phyloP scores from a whole-genome alignment of 768 basidiomycete species.

The Gymnopilus dilepis region DNA sequence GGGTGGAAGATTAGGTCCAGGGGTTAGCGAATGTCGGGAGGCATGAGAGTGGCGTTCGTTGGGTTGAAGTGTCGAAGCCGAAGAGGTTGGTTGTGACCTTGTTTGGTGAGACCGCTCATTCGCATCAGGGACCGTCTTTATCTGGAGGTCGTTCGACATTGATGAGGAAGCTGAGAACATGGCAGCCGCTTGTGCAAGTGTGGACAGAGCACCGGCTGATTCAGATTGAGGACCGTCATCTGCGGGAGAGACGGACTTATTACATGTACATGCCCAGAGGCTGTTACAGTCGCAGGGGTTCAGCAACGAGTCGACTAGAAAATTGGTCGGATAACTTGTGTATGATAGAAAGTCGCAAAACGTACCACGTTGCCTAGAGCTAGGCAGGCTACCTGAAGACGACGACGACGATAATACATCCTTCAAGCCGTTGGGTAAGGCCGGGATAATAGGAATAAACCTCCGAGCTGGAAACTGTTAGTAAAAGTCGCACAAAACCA shows the following conservation, averaged over 20 bases:
- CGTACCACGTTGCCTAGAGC: slow-evolving; percentile 57
- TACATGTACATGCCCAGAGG: slow-evolving; percentile 58
- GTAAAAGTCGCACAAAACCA: not conserved
- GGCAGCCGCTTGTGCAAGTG: slow-evolving; percentile 46
- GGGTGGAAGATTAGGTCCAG: slow-evolving; percentile 54
- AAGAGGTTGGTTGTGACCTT: slow-evolving; percentile 36
- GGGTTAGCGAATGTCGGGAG: slow-evolving; percentile 24
- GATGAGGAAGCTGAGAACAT: slow-evolving; percentile 33
- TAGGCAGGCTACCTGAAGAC: slow-evolving; percentile 34
- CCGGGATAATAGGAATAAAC: slow-evolving; percentile 73
- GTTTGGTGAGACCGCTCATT: slow-evolving; percentile 9
- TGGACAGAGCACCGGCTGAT: slow-evolving; percentile 28
- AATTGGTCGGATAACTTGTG: not conserved
- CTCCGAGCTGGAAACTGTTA: slow-evolving; percentile 52
- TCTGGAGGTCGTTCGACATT: not conserved
- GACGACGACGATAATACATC: slow-evolving; percentile 50
- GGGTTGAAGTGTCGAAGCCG: slow-evolving; percentile 27
- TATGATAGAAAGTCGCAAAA: not conserved
- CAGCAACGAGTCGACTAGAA: slow-evolving; percentile 61
- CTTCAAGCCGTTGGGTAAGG: slow-evolving; percentile 75
- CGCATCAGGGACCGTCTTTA: not conserved
- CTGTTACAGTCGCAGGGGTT: slow-evolving; percentile 69
- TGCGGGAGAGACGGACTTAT: slow-evolving; percentile 14
- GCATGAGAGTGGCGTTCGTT: slow-evolving; percentile 40
- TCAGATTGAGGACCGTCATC: slow-evolving; percentile 15